A percentile compares a stretch with the other conserved stretches of the same genome.
phyloP scores from a whole-genome alignment of 495 filamentous ascomycete species.

The Neurospora sp. region DNA sequence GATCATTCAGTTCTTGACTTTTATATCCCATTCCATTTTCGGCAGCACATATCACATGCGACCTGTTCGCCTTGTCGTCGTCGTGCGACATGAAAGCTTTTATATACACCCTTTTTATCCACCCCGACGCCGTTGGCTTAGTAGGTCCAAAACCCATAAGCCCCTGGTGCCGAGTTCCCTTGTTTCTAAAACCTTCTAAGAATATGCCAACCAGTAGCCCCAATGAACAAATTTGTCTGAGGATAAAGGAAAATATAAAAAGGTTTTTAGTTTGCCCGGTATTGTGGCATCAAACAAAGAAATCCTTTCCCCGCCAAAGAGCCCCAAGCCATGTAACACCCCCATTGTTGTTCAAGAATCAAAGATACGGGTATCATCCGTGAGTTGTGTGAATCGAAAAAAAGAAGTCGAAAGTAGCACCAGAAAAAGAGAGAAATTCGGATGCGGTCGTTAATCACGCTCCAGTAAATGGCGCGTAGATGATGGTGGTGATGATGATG shows the following conservation, averaged over 20 bases:
- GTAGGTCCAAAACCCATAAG: background rate
- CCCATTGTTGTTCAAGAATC: conserved; percentile 4
- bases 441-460: conserved; percentile 9
- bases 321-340: conserved; percentile 10
- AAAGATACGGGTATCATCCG: conserved; percentile 2
- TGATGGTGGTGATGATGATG: background rate
- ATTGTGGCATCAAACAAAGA: conserved; percentile 12
- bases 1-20: background rate
- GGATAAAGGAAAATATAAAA: background rate
- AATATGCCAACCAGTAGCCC: conserved; percentile 20
- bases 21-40: background rate
- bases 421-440: conserved; percentile 6
- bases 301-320: conserved; percentile 3
- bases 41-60: background rate
- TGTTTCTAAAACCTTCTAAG: conserved; percentile 4
- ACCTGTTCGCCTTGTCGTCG: background rate
- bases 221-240: conserved; percentile 1
- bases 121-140: background rate
- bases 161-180: conserved; percentile 4
- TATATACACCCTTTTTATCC: conserved; percentile 7
- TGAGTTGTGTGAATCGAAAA: background rate
- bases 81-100: conserved; percentile 3
- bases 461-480: conserved; percentile 2
- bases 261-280: background rate
- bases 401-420: background rate